Evolutionary conservation across 2,329 filamentous ascomycete genomes (phyloP), one percentile per base, ranked within the genome.

Genomic region (Ophiostoma piceae): DNA sequence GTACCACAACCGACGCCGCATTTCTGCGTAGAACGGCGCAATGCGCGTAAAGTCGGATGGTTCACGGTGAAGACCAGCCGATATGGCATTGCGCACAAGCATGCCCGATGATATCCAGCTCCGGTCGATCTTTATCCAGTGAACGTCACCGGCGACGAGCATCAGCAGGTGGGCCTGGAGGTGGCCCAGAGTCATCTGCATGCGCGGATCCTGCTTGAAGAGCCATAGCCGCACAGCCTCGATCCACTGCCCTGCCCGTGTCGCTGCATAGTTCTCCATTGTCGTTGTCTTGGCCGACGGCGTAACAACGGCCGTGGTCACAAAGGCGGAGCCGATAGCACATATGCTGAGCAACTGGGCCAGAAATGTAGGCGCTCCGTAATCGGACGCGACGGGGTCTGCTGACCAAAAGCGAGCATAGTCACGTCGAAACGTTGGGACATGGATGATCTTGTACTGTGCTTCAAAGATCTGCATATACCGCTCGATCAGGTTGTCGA

Each of bases 21-120:
- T 65, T 32, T 65, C 62, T 32, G 62, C 62, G 62, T 37, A 65
- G n/a, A 65, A 65, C 26, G 62, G 62, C 3, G 62, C 35, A 14
- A 65, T 65, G 7, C 62, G 62, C 6, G 62, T 65, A 39, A 65
- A 65, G 32, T 65, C 62, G 3, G 62, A 37, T 7, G 62, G 62
- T 32, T 65, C 62, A 16, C 62, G 62, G 32, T 65, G 62, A 19
- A 65, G 62, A 32, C 62, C 62, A 2, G 62, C 62, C 16, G 62
- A 65, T 19, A 65, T 65, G 35, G 62, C 62, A 39, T 65, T 65
- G 62, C 62, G 62, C 62, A 65, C 62, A 2, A 65, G 62, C 62
- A 65, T 65, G 6, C 62, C 62, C 62, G 62, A 65, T 2, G 62
- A 65, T 5, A 65, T 65, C 62, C 62, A 65, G 19, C 32, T 37